A percentile compares a stretch with the other conserved stretches of the same genome.
Evolutionary conservation across 495 filamentous ascomycete species (phyloP).

Genomic region (Penicillium arizonense): DNA sequence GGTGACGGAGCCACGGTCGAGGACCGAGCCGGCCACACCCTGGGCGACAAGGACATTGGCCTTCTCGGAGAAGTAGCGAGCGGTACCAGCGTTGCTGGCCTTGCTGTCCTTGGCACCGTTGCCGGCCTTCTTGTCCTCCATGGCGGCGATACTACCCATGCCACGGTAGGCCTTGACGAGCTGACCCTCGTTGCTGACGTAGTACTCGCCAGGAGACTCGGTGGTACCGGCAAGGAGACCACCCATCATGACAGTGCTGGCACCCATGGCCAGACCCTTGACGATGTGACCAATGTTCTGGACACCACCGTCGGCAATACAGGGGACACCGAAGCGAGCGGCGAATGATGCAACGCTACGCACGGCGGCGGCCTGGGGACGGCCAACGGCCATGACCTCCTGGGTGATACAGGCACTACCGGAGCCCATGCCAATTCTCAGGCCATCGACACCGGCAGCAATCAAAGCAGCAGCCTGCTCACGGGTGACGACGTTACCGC

Average conservation of each 20-base stretch:
- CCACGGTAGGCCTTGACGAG: conserved; percentile 98
- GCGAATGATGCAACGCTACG: conserved; percentile 87
- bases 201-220: conserved; percentile 95
- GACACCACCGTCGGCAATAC: conserved; percentile 96
- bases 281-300: conserved; percentile 99
- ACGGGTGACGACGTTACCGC: conserved; percentile 94
- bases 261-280: conserved; percentile 93
- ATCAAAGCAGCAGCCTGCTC: conserved; percentile 93
- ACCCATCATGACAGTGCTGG: conserved; percentile 98
- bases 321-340: conserved; percentile 90
- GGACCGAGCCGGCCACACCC: conserved; percentile 80
- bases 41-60: conserved; percentile 92
- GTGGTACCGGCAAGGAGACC: conserved; percentile 95
- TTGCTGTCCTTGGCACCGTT: conserved; percentile 64
- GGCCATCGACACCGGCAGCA: conserved; percentile 90
- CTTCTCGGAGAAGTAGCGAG: conserved; percentile 97
- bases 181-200: conserved; percentile 90
- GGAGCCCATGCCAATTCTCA: conserved; percentile 98
- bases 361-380: conserved; percentile 90
- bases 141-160: conserved; percentile 97
- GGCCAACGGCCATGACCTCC: conserved; percentile 98
- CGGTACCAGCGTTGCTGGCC: conserved; percentile 92
- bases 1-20: conserved; percentile 75
- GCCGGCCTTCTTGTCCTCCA: conserved; percentile 97
- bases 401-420: conserved; percentile 98